Percentiles rank a stretch among this genome's conserved stretches.
These are phyloP conservation scores for Paulinella micropora DNA, from an alignment of 78 protist species.

Conservation along the genomic window DNA sequence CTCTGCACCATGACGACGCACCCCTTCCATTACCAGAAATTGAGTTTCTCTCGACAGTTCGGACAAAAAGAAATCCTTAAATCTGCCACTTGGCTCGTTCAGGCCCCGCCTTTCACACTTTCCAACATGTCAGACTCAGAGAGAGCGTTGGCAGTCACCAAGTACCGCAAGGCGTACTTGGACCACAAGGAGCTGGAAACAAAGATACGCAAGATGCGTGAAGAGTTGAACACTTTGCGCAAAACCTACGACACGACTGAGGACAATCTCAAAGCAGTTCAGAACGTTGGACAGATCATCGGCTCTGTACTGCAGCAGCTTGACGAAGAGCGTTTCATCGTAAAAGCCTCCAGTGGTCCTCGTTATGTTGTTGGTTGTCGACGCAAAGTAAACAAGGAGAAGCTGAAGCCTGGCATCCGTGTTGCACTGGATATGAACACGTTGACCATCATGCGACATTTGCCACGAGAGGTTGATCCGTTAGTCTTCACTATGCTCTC, in stretches of 20 bases:
- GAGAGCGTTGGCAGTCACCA: neutral
- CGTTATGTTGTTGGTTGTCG: slow-evolving; percentile 94
- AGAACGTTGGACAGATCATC: slow-evolving; percentile 90
- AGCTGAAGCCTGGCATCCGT: slow-evolving; percentile 78
- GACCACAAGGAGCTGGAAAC: neutral
- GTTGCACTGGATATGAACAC: slow-evolving; percentile 98
- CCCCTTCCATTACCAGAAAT: too few relatives aligned
- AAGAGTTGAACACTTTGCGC: neutral
- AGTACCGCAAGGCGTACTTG: neutral
- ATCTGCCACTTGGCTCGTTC: too few relatives aligned
- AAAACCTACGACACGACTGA: slow-evolving; percentile 64
- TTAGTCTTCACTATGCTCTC: slow-evolving; percentile 87
- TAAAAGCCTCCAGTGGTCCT: slow-evolving; percentile 94
- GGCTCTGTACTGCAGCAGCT: slow-evolving; percentile 94
- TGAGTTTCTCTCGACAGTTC: too few relatives aligned
- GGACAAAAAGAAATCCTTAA: too few relatives aligned
- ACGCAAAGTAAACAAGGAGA: slow-evolving; percentile 37
- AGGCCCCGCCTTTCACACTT: too few relatives aligned
- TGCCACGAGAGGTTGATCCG: slow-evolving; percentile 94
- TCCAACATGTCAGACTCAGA: too few relatives aligned
- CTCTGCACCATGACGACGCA: too few relatives aligned
- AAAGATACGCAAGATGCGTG: neutral
- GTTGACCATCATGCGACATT: slow-evolving; percentile 88
- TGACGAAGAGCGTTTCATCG: slow-evolving; percentile 87
- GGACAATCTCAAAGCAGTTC: slow-evolving; percentile 89